Evolutionary conservation across 345 rosid species (phyloP).

Genomic region (Garcia nutans): DNA sequence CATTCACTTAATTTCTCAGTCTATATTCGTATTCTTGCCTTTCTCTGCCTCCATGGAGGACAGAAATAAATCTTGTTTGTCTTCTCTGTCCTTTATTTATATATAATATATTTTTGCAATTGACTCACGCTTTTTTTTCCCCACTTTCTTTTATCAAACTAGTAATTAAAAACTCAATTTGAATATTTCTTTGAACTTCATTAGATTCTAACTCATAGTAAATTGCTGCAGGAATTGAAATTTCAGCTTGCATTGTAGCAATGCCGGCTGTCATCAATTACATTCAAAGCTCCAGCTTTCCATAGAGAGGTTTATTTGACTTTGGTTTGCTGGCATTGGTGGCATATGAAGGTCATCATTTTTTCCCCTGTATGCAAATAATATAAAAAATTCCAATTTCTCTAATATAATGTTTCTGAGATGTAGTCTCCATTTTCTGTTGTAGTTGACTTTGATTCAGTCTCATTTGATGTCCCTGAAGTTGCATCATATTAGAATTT

Average conservation of each 20-base stretch:
- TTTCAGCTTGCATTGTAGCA: constrained; percentile 11
- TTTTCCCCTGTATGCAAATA: background rate
- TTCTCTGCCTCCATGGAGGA: constrained; percentile 3
- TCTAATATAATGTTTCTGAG: background rate
- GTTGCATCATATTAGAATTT: background rate
- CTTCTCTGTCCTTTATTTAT: background rate
- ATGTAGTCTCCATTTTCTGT: background rate
- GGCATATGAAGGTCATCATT: background rate
- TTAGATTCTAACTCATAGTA: background rate
- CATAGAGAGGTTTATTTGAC: constrained; percentile 10
- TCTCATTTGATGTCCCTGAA: constrained; percentile 5
- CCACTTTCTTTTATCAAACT: background rate
- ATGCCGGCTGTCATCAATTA: background rate
- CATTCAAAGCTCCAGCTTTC: constrained; percentile 5
- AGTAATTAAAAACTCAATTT: background rate
- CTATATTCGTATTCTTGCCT: background rate
- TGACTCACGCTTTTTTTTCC: background rate
- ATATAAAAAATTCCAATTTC: background rate
- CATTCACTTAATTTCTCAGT: background rate
- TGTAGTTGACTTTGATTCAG: constrained; percentile 26
- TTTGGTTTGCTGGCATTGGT: constrained; percentile 11
- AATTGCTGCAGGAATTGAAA: constrained; percentile 14
- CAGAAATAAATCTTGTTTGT: constrained; percentile 8
- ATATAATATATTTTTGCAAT: background rate
- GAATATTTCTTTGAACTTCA: background rate